Evolutionary conservation across 768 basidiomycete genomes (phyloP), one percentile per base, ranked within the genome.

Genomic region (Lyophyllum shimeji): DNA sequence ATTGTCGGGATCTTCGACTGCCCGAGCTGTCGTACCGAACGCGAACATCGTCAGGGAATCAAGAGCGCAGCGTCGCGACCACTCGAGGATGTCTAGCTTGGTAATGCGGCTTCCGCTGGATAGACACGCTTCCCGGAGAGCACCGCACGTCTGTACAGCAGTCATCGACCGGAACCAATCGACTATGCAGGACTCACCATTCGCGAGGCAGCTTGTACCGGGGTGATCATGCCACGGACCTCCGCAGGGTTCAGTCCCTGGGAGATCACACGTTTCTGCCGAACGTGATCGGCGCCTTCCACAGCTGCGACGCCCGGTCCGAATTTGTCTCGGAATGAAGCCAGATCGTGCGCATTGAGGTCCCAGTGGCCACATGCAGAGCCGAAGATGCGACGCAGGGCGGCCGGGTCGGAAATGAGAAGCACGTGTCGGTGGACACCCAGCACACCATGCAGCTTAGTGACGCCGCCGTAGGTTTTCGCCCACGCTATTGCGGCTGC

Each of bases 31-130:
- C 4, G 46, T 47, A 18, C 52, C 52, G 24, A 53, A 53, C 15
- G 52, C 52, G n/a, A 53, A 53, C 52, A 53, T 53, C 25, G 46
- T 46, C 21, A 53, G 18, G 13, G 52, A 53, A 18, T 53, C 52
- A 33, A 53, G 24, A 47, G 52, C 52, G 23, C 44, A 46, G 7
- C 52, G 52, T 17, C 52, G 52, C n/a, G 45, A 15, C 52, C 52
- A 53, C 18, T 53, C 52, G 9, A 53, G 46, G 45, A 53, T 47
- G 34, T 53, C 46, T 34, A 53, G 18, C 25, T 53, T 53, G 2
- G 52, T 39, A 13, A 13, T 39, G 12, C 33, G 37, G 46, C 45
- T 40, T 7, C 45, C 25, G 45, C 29, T 9, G 29, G 29, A 29
- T 9, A 9, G 9, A 9, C 52, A 53, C 6, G 45, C 34, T 40